Conservation (phyloP, 106 monocot species). For the Apostasia shenzhenica region DNA sequence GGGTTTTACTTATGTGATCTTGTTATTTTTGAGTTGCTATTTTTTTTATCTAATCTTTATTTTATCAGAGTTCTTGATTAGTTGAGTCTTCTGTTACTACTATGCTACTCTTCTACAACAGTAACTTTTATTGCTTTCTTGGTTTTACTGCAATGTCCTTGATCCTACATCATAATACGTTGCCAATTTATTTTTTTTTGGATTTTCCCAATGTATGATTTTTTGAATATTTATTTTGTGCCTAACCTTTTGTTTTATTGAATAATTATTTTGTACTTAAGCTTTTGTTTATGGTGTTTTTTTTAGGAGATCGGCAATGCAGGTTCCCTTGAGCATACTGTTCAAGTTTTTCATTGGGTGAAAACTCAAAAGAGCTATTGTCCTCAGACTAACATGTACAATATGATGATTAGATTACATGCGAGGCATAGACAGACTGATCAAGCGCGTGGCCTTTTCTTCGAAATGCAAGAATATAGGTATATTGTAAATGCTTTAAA, state of each 20-base stretch:
- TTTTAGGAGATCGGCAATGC: slow-evolving; percentile 69
- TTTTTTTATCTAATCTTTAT: too few species aligned
- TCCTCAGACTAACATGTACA: slow-evolving; percentile 49
- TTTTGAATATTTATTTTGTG: not conserved
- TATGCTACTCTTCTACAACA: too few species aligned
- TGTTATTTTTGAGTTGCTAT: too few species aligned
- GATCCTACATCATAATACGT: too few species aligned
- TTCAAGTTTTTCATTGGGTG: slow-evolving; percentile 88
- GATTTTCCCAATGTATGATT: not conserved
- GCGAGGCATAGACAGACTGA: slow-evolving; percentile 78
- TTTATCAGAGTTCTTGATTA: too few species aligned
- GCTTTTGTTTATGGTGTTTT: slow-evolving; percentile 13
- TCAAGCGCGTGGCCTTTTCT: slow-evolving; percentile 96
- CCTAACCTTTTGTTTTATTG: not conserved
- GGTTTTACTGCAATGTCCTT: too few species aligned
- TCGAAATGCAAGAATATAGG: slow-evolving; percentile 97
- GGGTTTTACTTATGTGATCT: too few species aligned
- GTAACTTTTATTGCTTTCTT: too few species aligned
- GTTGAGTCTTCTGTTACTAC: too few species aligned
- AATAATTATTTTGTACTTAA: not conserved
- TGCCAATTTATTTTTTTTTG: not conserved
- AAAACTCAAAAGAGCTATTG: slow-evolving; percentile 79
- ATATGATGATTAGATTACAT: slow-evolving; percentile 67
- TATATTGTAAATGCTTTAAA: slow-evolving; percentile 7
- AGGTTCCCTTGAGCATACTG: slow-evolving; percentile 69